phyloP scores from a whole-genome alignment of 495 filamentous ascomycete genomes.

The Penicillium odoratum region DNA sequence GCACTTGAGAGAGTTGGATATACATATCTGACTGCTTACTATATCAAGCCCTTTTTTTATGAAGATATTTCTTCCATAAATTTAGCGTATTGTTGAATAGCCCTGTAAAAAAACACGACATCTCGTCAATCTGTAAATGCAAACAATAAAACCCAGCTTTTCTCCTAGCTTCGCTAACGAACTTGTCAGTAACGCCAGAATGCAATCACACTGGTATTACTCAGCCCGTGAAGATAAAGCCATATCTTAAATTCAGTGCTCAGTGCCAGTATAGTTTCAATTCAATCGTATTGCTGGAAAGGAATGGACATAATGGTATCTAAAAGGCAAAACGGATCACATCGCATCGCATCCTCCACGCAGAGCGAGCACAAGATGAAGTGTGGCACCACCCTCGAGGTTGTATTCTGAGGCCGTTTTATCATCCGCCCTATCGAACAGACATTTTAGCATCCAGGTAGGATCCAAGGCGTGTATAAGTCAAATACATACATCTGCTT shows the following conservation, averaged over 20 bases:
- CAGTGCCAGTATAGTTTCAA: not conserved
- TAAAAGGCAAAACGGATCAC: constrained; percentile 20
- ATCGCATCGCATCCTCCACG: constrained; percentile 61
- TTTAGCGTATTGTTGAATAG: too few species aligned
- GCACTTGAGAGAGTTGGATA: not conserved
- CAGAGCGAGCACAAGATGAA: constrained; percentile 93
- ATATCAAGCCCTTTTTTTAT: not conserved
- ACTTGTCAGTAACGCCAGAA: not conserved
- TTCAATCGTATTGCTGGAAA: constrained; percentile 20
- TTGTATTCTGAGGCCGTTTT: constrained; percentile 82
- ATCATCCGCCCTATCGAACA: constrained; percentile 77
- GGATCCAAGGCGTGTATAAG: not conserved
- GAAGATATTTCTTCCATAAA: too few species aligned
- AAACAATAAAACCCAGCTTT: not conserved
- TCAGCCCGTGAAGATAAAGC: not conserved
- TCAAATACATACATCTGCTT: constrained; percentile 85
- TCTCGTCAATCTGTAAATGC: not conserved
- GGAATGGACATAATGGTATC: constrained; percentile 23
- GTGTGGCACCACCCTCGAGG: constrained; percentile 87
- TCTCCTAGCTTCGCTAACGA: not conserved
- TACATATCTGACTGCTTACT: not conserved
- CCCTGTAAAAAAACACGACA: not conserved
- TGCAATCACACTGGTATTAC: not conserved
- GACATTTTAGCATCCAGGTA: not conserved
- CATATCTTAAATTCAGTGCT: not conserved